Evolutionary conservation across 164 flowering plant species (phyloP).

Genomic region (Umbilicus rupestris): DNA sequence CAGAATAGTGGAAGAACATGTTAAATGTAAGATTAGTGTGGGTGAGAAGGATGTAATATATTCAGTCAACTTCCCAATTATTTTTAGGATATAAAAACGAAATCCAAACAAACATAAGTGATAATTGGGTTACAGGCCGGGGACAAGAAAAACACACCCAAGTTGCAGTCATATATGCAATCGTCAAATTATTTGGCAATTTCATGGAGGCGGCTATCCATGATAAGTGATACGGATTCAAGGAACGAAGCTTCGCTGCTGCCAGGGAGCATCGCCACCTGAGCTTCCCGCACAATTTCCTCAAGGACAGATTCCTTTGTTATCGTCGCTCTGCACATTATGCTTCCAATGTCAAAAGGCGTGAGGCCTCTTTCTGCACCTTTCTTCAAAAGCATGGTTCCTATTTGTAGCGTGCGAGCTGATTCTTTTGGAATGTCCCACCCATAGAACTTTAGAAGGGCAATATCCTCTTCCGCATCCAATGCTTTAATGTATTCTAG

Average conservation of each 20-base stretch:
- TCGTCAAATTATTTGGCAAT: conserved; percentile 12
- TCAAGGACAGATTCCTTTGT: conserved; percentile 37
- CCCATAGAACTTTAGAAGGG: conserved; percentile 41
- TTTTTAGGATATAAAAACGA: too few species aligned
- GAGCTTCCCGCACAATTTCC: conserved; percentile 39
- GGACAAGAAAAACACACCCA: too few species aligned
- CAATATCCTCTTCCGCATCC: conserved; percentile 55
- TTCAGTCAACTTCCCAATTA: too few species aligned
- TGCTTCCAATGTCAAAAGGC: conserved; percentile 38
- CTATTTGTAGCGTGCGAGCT: conserved; percentile 43
- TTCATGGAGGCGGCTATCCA: conserved; percentile 41
- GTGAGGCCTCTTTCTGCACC: conserved; percentile 43
- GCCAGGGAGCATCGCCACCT: conserved; percentile 31
- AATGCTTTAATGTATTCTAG: conserved; percentile 36
- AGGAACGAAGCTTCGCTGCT: conserved; percentile 35
- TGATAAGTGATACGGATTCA: conserved; percentile 29
- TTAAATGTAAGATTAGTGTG: too few species aligned
- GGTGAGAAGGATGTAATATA: too few species aligned
- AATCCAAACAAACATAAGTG: too few species aligned
- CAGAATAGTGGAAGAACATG: too few species aligned
- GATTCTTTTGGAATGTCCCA: conserved; percentile 37
- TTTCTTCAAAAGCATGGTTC: conserved; percentile 60
- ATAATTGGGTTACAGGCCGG: too few species aligned
- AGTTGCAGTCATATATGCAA: too few species aligned
- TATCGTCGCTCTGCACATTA: conserved; percentile 47